Percentiles rank a stretch among this genome's conserved stretches.
These are phyloP conservation scores for Marasmius oreades DNA, from an alignment of 1,284 basidiomycete genomes.

Conservation along the genomic window DNA sequence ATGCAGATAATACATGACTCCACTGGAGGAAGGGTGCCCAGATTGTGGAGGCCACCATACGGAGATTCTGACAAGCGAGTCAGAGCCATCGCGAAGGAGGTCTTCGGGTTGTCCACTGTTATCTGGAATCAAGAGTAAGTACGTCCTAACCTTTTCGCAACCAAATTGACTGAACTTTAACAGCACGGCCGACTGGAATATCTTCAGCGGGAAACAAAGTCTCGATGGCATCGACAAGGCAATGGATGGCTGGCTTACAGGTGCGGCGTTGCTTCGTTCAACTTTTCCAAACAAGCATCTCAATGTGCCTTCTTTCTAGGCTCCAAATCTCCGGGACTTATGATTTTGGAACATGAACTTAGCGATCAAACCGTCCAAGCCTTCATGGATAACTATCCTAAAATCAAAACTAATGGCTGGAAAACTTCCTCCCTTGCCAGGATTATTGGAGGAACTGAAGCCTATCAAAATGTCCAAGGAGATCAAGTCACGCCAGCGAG, in stretches of 20 bases:
- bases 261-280: slow-evolving; percentile 25
- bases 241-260: slow-evolving; percentile 55
- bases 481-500: slow-evolving; percentile 3
- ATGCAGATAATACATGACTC: slow-evolving; percentile 80
- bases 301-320: slow-evolving; percentile 31
- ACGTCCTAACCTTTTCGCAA: background rate
- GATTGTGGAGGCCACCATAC: slow-evolving; percentile 76
- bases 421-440: slow-evolving; percentile 51
- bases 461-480: slow-evolving; percentile 53
- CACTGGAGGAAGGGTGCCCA: slow-evolving; percentile 69
- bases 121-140: slow-evolving; percentile 80
- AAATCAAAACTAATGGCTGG: slow-evolving; percentile 69
- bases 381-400: slow-evolving; percentile 68
- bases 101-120: slow-evolving; percentile 68
- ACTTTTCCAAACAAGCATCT: slow-evolving; percentile 10
- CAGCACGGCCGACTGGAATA: slow-evolving; percentile 69
- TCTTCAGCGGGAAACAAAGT: slow-evolving; percentile 42
- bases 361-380: slow-evolving; percentile 55
- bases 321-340: slow-evolving; percentile 69
- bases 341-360: slow-evolving; percentile 86
- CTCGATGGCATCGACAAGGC: slow-evolving; percentile 37
- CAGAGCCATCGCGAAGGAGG: slow-evolving; percentile 66
- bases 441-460: slow-evolving; percentile 34
- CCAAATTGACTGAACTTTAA: background rate
- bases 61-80: slow-evolving; percentile 77